Evolutionary conservation across 129 eudicot genomes (phyloP), one percentile per base, ranked within the genome.

Genomic region (Sambucus nigra): DNA sequence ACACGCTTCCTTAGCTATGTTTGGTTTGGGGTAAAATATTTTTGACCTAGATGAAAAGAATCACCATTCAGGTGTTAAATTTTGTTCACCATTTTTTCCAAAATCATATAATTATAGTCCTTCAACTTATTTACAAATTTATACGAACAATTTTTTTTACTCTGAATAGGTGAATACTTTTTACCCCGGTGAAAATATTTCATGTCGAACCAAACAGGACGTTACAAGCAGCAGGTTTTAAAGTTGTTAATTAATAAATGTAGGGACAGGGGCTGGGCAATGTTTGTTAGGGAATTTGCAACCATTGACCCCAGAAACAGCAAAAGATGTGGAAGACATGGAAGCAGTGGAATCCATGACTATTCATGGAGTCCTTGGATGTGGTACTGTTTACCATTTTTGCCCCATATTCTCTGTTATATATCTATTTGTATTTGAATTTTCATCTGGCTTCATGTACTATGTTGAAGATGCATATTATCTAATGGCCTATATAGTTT

Each of bases 221-320:
- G 8, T 31, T 31, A 31, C 10, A 1, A 31, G 8, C 8, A 31
- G 38, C 10, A 11, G 10, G 38, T 63, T 63, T 19, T 32, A 26
- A 14, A 57, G 57, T 53, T n/a, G 15, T 21, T 46, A 47, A 45
- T 59, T 57, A 1, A 27, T 26, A 18, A 56, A 51, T 51, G 8
- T 60, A 84, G 97, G 78, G 61, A 65, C 25, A 21, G 62, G 23
- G 31, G 72, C 23, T 44, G 73, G 79, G 64, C 75, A 71, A 48
- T 58, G 66, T 56, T 59, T 77, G 51, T 65, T 86, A 29, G 73
- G 72, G 44, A 74, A 59, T 28, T 67, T 92, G 80, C 80, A 74
- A 44, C 52, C 94, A 5, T 58, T 82, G 69, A 80, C 91, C 61
- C 87, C 96, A 41, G 99, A 92, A 39, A 75, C 70, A 32, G 71